These are phyloP conservation scores for Phaeomoniella chlamydospora DNA, from an alignment of 2,329 filamentous ascomycete genomes.

Conservation along the genomic window DNA sequence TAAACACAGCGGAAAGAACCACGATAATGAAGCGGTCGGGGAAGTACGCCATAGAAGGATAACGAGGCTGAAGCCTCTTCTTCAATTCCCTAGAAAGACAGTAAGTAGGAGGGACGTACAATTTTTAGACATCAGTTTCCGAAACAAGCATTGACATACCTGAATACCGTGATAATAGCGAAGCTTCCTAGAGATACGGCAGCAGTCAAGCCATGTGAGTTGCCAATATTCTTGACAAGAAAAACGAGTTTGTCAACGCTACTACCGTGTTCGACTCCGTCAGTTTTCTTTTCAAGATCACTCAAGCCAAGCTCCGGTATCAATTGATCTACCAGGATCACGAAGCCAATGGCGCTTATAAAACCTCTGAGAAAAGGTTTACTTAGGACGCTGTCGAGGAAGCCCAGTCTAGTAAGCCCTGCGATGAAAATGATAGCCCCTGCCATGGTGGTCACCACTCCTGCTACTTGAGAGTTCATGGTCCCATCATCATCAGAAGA, in stretches of 20 bases:
- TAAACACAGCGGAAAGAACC: constrained; percentile 65
- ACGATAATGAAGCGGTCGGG: constrained; percentile 88
- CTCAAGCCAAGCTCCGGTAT: constrained; percentile 78
- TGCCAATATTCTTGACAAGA: constrained; percentile 49
- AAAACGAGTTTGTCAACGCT: constrained; percentile 77
- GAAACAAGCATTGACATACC: constrained; percentile 34
- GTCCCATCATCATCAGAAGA: constrained; percentile 51
- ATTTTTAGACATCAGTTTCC: too few relatives aligned
- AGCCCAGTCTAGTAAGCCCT: constrained; percentile 73
- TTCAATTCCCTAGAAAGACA: constrained; percentile 68
- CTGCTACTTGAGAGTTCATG: constrained; percentile 69
- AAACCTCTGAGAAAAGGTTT: constrained; percentile 87
- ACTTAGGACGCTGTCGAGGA: constrained; percentile 86
- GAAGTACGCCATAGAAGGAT: constrained; percentile 69
- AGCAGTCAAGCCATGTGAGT: constrained; percentile 61
- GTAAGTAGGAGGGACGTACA: constrained; percentile 9
- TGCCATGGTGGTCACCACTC: constrained; percentile 75
- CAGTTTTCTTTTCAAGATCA: constrained; percentile 44
- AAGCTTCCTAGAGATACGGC: constrained; percentile 69
- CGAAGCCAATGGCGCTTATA: constrained; percentile 91
- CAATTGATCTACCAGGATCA: constrained; percentile 89
- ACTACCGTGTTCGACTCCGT: constrained; percentile 65
- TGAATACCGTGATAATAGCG: constrained; percentile 74
- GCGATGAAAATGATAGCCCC: constrained; percentile 80
- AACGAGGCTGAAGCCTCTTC: constrained; percentile 61